Base-by-base conservation (phyloP, 257 asterid species). In the Dorcoceras hygrometricum region DNA sequence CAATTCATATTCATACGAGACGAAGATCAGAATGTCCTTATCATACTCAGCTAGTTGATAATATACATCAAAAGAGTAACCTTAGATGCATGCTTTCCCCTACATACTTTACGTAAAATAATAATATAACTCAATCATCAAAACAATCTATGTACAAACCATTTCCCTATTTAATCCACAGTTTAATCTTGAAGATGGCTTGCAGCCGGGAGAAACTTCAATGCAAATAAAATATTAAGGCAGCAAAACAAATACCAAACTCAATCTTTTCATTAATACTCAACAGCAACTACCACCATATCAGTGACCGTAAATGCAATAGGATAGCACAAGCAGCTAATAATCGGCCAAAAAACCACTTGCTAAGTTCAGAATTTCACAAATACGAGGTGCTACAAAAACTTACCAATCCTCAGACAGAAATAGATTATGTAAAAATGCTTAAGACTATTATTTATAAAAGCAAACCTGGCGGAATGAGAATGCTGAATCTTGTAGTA, bases 401-500 rank as follows among this genome's bases (percentile, higher is more conserved):
- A 53, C 9, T 32, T 3, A 31, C 66, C 19, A 34, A 5, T 31
- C 11, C 54, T 18, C 14, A 18, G 54, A n/a, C n/a, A 71, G 58
- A 57, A 18, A 9, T 5, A 26, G 27, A 63, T 56, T 59, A 20
- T 24, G 11, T 59, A 68, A 14, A 18, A 29, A 29, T 65, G 29
- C 24, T 23, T 14, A 25, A 29, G 10, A 43, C 48, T 64, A 71
- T 27, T 46, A 29, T 46, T 68, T 5, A 57, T 28, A 50, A 34
- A 73, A 62, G 31, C 39, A 34, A 29, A 92, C 98, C 86, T 92
- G 57, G 97, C 98, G 46, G 78, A 89, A 74, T 76, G 88, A 62
- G 98, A 89, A 77, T 85, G 91, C 75, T 85, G 68, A 75, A 91
- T 85, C 77, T 87, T 68, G 71, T 85, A 89, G 82, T 91, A 91